Evolutionary conservation across 1,139 yeast genomes (phyloP).

Genomic region (Blastobotrys indianensis): DNA sequence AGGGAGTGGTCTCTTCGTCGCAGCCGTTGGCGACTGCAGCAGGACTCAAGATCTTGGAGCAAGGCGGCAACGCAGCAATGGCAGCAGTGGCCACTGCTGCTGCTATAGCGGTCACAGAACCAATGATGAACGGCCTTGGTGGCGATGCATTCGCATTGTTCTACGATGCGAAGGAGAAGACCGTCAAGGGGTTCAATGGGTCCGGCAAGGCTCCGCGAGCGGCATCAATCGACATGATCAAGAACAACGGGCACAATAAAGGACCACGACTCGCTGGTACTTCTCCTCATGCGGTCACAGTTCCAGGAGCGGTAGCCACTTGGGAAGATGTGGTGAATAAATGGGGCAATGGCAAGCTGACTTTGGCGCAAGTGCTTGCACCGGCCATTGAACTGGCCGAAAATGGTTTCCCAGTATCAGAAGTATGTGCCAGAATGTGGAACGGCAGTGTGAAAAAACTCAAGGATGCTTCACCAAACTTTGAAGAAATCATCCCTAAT

Average conservation of each 20-base stretch:
- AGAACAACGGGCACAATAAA: slow-evolving; percentile 36
- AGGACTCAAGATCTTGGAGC: slow-evolving; percentile 56
- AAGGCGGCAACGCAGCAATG: slow-evolving; percentile 74
- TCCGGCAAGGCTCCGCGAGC: slow-evolving; percentile 64
- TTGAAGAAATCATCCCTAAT: slow-evolving; percentile 9
- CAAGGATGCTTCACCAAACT: slow-evolving; percentile 3
- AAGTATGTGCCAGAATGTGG: slow-evolving; percentile 55
- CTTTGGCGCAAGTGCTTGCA: slow-evolving; percentile 51
- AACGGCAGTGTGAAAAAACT: slow-evolving; percentile 20
- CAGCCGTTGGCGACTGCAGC: slow-evolving; percentile 78
- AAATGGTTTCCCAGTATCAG: slow-evolving; percentile 60
- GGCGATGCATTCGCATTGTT: slow-evolving; percentile 74
- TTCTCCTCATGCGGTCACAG: slow-evolving; percentile 59
- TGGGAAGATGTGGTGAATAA: slow-evolving; percentile 62
- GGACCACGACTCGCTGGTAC: slow-evolving; percentile 39
- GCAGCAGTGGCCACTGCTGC: slow-evolving; percentile 81
- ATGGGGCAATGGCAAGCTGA: slow-evolving; percentile 71
- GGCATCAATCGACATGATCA: slow-evolving; percentile 46
- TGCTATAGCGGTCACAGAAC: slow-evolving; percentile 65
- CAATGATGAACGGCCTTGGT: slow-evolving; percentile 75
- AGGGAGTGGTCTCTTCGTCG: slow-evolving; percentile 69
- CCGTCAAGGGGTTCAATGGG: slow-evolving; percentile 67
- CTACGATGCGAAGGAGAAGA: slow-evolving; percentile 45
- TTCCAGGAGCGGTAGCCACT: slow-evolving; percentile 75
- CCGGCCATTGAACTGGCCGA: slow-evolving; percentile 73